Base-by-base conservation (phyloP, 805 yeast genomes). In the Teunomyces pallodes region DNA sequence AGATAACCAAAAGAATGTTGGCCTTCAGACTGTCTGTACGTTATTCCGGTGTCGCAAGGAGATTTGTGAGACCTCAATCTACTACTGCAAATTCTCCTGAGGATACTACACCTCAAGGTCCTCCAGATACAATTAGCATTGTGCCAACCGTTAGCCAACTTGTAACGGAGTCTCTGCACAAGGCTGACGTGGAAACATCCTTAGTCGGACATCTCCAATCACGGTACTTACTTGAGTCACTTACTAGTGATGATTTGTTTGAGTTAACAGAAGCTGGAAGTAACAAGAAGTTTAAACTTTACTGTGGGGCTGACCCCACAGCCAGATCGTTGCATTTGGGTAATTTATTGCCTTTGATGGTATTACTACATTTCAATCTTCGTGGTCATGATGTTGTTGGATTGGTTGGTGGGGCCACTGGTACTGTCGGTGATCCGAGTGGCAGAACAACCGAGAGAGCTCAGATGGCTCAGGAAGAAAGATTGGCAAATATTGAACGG, bases 271-370 rank as follows among this genome's bases (percentile, higher is more conserved):
- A 60, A 26, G 60, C 64, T 9, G 53, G 46, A 2, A 32, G 47
- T 10, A 27, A 13, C 30, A 55, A 65, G 31, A 76, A 73, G 54
- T 57, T 87, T 9, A 82, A 84, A 8, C 65, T 90, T 6, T 92
- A 92, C 65, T 86, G 96, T 64, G 99, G 99, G 9, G 97, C 97
- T 0, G 99, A 94, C 61, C 99, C 99, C 1, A 84, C 96, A 0
- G 98, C 98, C 1, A 72, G 62, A 42, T 90, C 97, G 0, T 71
- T 94, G 12, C 99, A 94, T 67, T 67, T 94, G 54, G 99, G 99
- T 2, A 94, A 94, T 58, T 69, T 94, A 45, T 72, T 94, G 29
- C 99, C 99, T 0, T 67, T 94, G 53, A 81, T 94, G 84, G 81
- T 89, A 1, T 68, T 92, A 40, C 70, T 94, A 39, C 97, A 94